Evolutionary conservation across 371 early-diverging fungal genomes (phyloP).

Genomic region (Batkoa obscura): DNA sequence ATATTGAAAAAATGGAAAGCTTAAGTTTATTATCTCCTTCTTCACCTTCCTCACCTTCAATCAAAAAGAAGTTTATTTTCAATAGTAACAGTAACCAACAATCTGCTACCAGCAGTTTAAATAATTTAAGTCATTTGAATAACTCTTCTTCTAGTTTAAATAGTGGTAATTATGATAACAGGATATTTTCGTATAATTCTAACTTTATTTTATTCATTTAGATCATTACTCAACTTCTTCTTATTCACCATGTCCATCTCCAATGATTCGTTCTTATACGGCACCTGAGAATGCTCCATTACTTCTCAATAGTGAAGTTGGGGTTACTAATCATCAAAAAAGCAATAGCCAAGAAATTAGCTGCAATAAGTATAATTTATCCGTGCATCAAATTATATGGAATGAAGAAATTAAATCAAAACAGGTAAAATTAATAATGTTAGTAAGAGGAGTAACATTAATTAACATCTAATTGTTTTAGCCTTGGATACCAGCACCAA

Average conservation of each 20-base stretch:
- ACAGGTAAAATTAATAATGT: neutral
- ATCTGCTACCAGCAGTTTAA: neutral
- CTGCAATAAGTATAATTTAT: neutral
- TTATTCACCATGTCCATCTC: neutral
- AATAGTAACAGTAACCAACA: neutral
- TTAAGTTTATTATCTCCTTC: neutral
- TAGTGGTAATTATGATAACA: no score
- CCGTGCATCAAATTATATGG: conserved; percentile 1
- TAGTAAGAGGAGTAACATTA: no score
- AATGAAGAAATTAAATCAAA: neutral
- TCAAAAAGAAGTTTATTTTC: neutral
- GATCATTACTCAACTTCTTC: neutral
- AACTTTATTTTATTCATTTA: no score
- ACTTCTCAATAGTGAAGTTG: neutral
- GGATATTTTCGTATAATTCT: no score
- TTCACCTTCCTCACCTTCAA: neutral
- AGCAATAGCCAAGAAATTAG: neutral
- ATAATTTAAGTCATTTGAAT: neutral
- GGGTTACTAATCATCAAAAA: neutral
- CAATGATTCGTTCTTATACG: neutral
- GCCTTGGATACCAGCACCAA: conserved; percentile 1
- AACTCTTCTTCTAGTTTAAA: neutral
- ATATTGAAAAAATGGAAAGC: neutral
- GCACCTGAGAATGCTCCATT: neutral
- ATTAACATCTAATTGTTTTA: neutral